A percentile compares a stretch with the other conserved stretches of the same genome.
Evolutionary conservation across 2,329 filamentous ascomycete genomes (phyloP).

Genomic region (Penicillium concentricum): DNA sequence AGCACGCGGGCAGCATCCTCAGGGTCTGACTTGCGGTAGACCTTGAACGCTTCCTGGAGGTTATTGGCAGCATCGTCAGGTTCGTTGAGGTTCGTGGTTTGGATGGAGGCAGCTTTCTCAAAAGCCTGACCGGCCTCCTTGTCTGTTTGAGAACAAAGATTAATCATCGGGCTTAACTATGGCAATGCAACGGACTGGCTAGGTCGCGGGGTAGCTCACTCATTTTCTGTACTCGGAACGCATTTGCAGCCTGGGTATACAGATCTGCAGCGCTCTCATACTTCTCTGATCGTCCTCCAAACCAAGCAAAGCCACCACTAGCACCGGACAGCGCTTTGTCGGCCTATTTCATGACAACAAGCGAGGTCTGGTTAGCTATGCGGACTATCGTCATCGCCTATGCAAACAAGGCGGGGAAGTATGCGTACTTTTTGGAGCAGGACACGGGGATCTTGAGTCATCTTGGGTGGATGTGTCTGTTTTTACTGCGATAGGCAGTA

Average conservation of each 20-base stretch:
- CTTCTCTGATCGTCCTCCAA: slow-evolving; percentile 83
- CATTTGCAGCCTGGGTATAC: slow-evolving; percentile 85
- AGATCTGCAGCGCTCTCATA: slow-evolving; percentile 85
- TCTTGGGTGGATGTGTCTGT: slow-evolving; percentile 37
- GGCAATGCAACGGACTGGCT: neutral
- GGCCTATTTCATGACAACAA: slow-evolving; percentile 58
- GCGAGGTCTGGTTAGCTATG: slow-evolving; percentile 29
- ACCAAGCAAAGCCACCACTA: slow-evolving; percentile 80
- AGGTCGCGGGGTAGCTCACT: slow-evolving; percentile 52
- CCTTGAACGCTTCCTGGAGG: slow-evolving; percentile 88
- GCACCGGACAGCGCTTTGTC: slow-evolving; percentile 78
- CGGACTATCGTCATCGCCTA: slow-evolving; percentile 25
- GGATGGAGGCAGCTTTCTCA: slow-evolving; percentile 79
- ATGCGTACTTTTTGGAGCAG: slow-evolving; percentile 70
- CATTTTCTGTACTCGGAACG: slow-evolving; percentile 82
- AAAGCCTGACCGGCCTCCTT: slow-evolving; percentile 85
- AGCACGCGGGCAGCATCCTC: slow-evolving; percentile 79
- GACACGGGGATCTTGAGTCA: slow-evolving; percentile 75
- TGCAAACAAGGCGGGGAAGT: slow-evolving; percentile 13
- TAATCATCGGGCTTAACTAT: neutral
- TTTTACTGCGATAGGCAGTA: slow-evolving; percentile 1
- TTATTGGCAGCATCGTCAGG: slow-evolving; percentile 90
- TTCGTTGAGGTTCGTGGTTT: slow-evolving; percentile 78
- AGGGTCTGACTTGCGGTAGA: slow-evolving; percentile 82
- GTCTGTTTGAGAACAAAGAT: slow-evolving; percentile 50